Conservation (phyloP, 164 flowering plant species). For the Vitis vinifera region ASM3070453v1 NC_081818.1:7252001-7252500, state of each 20-base stretch:
- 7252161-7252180: slow-evolving; percentile 64
- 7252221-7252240: slow-evolving; percentile 86
- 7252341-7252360: too few relatives aligned
- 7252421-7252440: slow-evolving; percentile 72
- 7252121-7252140: slow-evolving; percentile 9
- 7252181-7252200: slow-evolving; percentile 62
- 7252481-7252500: slow-evolving; percentile 83
- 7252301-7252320: not conserved
- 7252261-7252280: slow-evolving; percentile 87
- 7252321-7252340: not conserved
- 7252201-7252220: slow-evolving; percentile 80
- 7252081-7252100: slow-evolving; percentile 55
- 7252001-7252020: slow-evolving; percentile 86
- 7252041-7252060: slow-evolving; percentile 72
- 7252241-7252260: slow-evolving; percentile 92
- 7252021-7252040: slow-evolving; percentile 82
- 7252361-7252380: not conserved
- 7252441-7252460: slow-evolving; percentile 79
- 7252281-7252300: slow-evolving; percentile 74
- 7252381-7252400: slow-evolving; percentile 56
- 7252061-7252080: slow-evolving; percentile 59
- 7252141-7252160: slow-evolving; percentile 24
- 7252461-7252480: slow-evolving; percentile 63
- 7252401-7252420: slow-evolving; percentile 75
- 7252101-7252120: slow-evolving; percentile 56